Conservation (phyloP, 2,329 filamentous ascomycete species). For the Colletotrichum navitas region DNA sequence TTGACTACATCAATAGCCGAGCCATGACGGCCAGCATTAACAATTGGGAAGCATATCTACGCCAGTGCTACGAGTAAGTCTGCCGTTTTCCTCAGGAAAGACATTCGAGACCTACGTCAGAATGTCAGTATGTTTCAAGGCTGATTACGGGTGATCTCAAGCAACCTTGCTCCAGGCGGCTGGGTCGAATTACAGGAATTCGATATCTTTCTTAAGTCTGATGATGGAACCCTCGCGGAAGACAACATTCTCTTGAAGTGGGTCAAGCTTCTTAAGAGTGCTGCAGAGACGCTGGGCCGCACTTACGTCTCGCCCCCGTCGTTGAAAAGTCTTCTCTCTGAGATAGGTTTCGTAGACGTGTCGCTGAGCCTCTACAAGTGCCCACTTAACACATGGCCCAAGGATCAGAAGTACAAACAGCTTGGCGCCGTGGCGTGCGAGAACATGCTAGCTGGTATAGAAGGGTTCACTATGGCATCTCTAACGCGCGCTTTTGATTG, state of each 20-base stretch:
- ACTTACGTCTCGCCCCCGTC: slow-evolving; percentile 43
- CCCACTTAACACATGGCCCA: slow-evolving; percentile 65
- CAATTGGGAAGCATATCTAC: not conserved
- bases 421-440: slow-evolving; percentile 55
- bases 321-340: slow-evolving; percentile 54
- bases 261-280: slow-evolving; percentile 48
- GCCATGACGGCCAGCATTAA: slow-evolving; percentile 39
- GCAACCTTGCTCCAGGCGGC: slow-evolving; percentile 56
- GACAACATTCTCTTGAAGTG: slow-evolving; percentile 49
- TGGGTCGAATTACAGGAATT: slow-evolving; percentile 60
- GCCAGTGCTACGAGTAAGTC: slow-evolving; percentile 1
- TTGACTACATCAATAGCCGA: slow-evolving; percentile 45
- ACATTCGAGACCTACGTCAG: not conserved
- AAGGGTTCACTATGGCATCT: slow-evolving; percentile 48
- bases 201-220: slow-evolving; percentile 52
- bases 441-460: slow-evolving; percentile 48
- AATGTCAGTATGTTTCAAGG: not conserved
- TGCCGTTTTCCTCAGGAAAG: not conserved
- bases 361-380: slow-evolving; percentile 60
- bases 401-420: slow-evolving; percentile 63
- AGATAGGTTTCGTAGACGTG: slow-evolving; percentile 68
- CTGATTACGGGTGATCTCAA: slow-evolving; percentile 18
- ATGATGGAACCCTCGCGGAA: slow-evolving; percentile 55
- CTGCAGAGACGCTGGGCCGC: slow-evolving; percentile 48
- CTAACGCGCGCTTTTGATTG: slow-evolving; percentile 49